Percentiles rank a stretch among this genome's conserved stretches.
phyloP scores from a whole-genome alignment of 768 basidiomycete genomes.

The Kwoniella newhampshirensis region DNA sequence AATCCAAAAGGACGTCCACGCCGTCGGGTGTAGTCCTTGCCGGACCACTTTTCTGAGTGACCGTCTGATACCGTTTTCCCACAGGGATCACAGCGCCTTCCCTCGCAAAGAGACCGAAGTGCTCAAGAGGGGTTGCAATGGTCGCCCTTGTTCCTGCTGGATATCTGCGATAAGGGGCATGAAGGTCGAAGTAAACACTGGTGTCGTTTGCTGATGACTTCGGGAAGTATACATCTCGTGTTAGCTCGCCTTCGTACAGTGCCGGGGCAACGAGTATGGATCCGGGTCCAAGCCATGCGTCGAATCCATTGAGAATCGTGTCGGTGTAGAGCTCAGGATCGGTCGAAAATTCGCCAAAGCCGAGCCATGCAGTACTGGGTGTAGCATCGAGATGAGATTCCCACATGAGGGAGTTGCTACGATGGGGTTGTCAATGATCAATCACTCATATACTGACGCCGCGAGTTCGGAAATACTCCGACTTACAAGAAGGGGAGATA shows the following conservation, averaged over 20 bases:
- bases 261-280: constrained; percentile 46
- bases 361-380: constrained; percentile 46
- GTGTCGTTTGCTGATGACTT: constrained; percentile 30
- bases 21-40: constrained; percentile 44
- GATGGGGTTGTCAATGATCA: constrained; percentile 1
- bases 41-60: constrained; percentile 42
- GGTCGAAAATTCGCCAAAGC: constrained; percentile 45
- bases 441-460: not conserved
- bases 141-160: constrained; percentile 33
- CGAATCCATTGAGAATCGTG: constrained; percentile 47
- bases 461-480: not conserved
- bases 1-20: constrained; percentile 36
- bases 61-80: constrained; percentile 45
- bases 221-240: constrained; percentile 51
- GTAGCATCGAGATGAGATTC: constrained; percentile 39
- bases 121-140: constrained; percentile 45
- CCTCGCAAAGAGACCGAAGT: constrained; percentile 49
- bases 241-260: constrained; percentile 37
- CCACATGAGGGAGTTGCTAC: constrained; percentile 47
- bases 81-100: constrained; percentile 50
- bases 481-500: constrained; percentile 50
- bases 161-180: constrained; percentile 28
- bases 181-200: constrained; percentile 45
- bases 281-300: constrained; percentile 52
- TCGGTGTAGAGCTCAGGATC: constrained; percentile 48